phyloP scores from a whole-genome alignment of 306 rosid species.

The Fagus crenata region DNA sequence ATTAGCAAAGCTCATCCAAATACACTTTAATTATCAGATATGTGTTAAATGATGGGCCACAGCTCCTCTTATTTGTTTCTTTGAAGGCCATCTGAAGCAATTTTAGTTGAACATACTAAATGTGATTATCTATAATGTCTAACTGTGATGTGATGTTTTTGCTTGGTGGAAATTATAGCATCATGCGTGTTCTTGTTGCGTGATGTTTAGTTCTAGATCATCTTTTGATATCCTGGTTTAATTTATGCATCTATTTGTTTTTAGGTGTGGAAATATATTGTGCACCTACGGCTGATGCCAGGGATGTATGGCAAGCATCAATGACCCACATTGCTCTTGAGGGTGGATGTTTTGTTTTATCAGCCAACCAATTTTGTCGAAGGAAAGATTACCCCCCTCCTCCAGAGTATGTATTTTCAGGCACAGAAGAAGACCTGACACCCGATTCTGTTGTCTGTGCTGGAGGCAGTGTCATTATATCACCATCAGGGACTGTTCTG shows the following conservation, averaged over 20 bases:
- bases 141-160: not conserved
- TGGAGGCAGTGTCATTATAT: conserved; percentile 91
- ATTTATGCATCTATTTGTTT: conserved; percentile 18
- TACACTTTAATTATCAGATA: not conserved
- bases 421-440: conserved; percentile 61
- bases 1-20: too few species aligned
- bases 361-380: conserved; percentile 88
- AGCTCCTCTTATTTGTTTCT: not conserved
- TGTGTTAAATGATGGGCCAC: not conserved
- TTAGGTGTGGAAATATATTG: conserved; percentile 91
- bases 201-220: not conserved
- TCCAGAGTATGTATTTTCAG: conserved; percentile 75
- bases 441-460: conserved; percentile 91
- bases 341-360: conserved; percentile 94
- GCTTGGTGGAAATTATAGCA: not conserved
- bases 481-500: conserved; percentile 81
- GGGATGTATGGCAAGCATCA: conserved; percentile 83
- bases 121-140: not conserved
- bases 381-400: conserved; percentile 88
- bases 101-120: not conserved
- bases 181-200: not conserved
- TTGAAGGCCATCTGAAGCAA: not conserved
- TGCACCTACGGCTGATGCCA: conserved; percentile 90
- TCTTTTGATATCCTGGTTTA: conserved; percentile 8
- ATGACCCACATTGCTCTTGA: conserved; percentile 89